Base-by-base conservation (phyloP, 2,329 filamentous ascomycete species). In the Cordyceps tenuipes region DNA sequence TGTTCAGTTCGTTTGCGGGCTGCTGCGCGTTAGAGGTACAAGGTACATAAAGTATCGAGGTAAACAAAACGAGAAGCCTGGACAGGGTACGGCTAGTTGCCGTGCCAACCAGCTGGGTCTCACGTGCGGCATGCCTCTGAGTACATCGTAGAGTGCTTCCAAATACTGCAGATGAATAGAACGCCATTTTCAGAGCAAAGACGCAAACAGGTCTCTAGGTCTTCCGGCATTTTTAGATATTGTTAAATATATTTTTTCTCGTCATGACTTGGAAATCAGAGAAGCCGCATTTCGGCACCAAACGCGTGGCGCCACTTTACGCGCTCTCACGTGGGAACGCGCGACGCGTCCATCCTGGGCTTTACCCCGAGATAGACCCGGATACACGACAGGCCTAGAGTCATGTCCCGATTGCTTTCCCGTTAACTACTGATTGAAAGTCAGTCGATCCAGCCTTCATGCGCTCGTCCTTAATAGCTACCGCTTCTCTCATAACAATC, bases 301-400 rank as follows among this genome's bases (percentile, higher is more conserved):
- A 43, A 43, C 39, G 44, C 19, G 44, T 12, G 23, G 21, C 13
- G 36, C 65, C 56, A 43, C 67, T 74, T 67, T 70, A 73, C 71
- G 68, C 17, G 13, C 19, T 13, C 13, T 65, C 73, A 75, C 72
- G 73, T 75, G 73, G 64, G 2, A 5, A 10, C 68, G 71, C 65
- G 72, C 62, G 55, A 64, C 72, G 72, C 68, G 69, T 68, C 66
- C 51, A 56, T 39, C 39, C 8, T 51, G 29, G 39, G 29, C 47
- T 19, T 41, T 50, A 34, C 9, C 47, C 46, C 19, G n/a, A 48
- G 53, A 52, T 31, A 47, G 21, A 51, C n/a, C 13, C 8, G 34
- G 12, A 36, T 2, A 17, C n/a, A 43, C 8, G 4, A 17, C 13
- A 17, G 6, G 17, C 39, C 15, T 10, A n/a, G 21, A 19, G 43